These are phyloP conservation scores for Cladorrhinum sp. DNA, from an alignment of 2,329 filamentous ascomycete genomes.

Conservation along the genomic window DNA sequence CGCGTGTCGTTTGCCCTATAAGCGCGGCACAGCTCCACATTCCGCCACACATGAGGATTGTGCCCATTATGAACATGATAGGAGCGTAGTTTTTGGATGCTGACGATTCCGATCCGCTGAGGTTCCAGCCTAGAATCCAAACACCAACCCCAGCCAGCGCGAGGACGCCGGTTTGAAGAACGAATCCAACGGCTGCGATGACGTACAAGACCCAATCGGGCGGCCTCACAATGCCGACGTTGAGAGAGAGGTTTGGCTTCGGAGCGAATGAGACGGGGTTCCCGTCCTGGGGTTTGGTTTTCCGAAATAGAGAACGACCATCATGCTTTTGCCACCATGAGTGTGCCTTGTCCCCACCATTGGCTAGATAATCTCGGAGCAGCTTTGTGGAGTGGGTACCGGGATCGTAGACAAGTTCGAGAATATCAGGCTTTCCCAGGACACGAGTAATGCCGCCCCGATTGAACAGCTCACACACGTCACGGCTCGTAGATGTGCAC, in stretches of 20 bases:
- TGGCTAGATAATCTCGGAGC: not conserved
- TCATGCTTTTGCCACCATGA: not conserved
- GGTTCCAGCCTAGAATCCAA: not conserved
- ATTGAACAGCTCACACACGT: conserved; percentile 41
- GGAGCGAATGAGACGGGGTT: not conserved
- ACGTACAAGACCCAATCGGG: not conserved
- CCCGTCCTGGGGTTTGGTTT: not conserved
- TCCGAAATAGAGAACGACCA: not conserved
- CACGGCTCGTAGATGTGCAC: conserved; percentile 38
- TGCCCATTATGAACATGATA: conserved; percentile 1
- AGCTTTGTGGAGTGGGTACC: not conserved
- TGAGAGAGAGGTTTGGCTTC: conserved; percentile 11
- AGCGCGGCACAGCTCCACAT: not conserved
- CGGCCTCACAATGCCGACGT: conserved; percentile 9
- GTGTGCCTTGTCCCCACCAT: not conserved
- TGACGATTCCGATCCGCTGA: not conserved
- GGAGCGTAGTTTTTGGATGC: not conserved
- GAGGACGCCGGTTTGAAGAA: conserved; percentile 3
- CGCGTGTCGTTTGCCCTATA: not conserved
- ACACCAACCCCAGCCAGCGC: not conserved
- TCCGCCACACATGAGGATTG: not conserved
- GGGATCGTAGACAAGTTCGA: conserved; percentile 25
- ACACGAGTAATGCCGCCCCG: conserved; percentile 33
- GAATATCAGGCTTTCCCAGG: conserved; percentile 33
- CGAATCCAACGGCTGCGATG: not conserved